phyloP scores from a whole-genome alignment of 495 filamentous ascomycete genomes.

The Penicilliopsis zonata region DNA sequence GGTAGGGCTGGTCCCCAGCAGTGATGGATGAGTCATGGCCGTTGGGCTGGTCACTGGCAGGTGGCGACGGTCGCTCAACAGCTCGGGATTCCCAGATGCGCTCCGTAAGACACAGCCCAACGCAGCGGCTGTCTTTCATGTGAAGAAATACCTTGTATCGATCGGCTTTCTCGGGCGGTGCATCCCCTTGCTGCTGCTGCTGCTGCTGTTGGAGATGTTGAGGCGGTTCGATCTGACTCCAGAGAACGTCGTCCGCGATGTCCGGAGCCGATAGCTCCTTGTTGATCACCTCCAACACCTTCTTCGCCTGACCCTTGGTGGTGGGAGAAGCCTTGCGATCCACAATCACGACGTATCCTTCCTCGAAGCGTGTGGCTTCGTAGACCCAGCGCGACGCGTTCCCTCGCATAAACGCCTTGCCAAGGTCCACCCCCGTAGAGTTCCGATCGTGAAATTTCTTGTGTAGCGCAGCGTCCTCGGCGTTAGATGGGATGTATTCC shows the following conservation, averaged over 20 bases:
- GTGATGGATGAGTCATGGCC: constrained; percentile 31
- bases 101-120: constrained; percentile 56
- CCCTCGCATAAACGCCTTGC: constrained; percentile 39
- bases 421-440: constrained; percentile 50
- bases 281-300: constrained; percentile 55
- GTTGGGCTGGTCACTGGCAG: constrained; percentile 8
- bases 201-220: constrained; percentile 21
- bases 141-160: constrained; percentile 56
- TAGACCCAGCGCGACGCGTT: constrained; percentile 35
- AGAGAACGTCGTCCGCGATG: constrained; percentile 46
- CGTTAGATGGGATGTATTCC: constrained; percentile 57
- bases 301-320: constrained; percentile 44
- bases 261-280: constrained; percentile 52
- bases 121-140: constrained; percentile 48
- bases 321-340: constrained; percentile 40
- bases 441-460: constrained; percentile 59
- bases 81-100: constrained; percentile 45
- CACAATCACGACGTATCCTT: constrained; percentile 44
- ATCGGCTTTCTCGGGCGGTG: constrained; percentile 29
- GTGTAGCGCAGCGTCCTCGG: constrained; percentile 52
- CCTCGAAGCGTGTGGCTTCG: constrained; percentile 32
- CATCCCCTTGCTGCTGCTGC: constrained; percentile 18
- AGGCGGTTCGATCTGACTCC: constrained; percentile 38
- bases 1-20: constrained; percentile 22
- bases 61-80: constrained; percentile 26